Conservation (phyloP, 805 yeast genomes). For the Dipodascus albidus region DNA sequence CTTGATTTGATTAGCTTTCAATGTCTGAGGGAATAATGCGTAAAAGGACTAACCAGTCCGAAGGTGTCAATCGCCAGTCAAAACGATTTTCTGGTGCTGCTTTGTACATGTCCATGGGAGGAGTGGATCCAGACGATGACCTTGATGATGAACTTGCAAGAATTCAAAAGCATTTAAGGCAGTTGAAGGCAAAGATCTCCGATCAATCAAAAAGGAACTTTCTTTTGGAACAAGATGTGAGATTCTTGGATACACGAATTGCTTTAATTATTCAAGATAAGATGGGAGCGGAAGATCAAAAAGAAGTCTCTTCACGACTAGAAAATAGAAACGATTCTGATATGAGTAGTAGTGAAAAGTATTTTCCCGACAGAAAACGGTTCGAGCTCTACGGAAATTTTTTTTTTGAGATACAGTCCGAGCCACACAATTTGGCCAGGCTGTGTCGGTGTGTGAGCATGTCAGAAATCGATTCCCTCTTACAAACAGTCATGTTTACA, state of each 20-base stretch:
- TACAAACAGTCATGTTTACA: slow-evolving; percentile 31
- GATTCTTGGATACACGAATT: slow-evolving; percentile 28
- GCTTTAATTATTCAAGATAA: slow-evolving; percentile 29
- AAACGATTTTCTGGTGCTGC: slow-evolving; percentile 27
- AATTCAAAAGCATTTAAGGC: slow-evolving; percentile 22
- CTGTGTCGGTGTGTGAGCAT: slow-evolving; percentile 24
- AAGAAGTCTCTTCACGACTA: slow-evolving; percentile 24
- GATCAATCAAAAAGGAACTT: slow-evolving; percentile 27
- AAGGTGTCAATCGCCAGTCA: slow-evolving; percentile 17
- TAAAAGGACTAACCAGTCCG: not conserved
- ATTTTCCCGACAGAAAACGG: slow-evolving; percentile 22
- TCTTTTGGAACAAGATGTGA: slow-evolving; percentile 27
- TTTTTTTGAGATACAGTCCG: slow-evolving; percentile 27
- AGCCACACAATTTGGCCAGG: slow-evolving; percentile 27
- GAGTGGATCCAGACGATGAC: slow-evolving; percentile 25
- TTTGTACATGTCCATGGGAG: slow-evolving; percentile 25
- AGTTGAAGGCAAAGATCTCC: slow-evolving; percentile 25
- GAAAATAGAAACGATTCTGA: slow-evolving; percentile 12
- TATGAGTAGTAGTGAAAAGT: slow-evolving; percentile 14
- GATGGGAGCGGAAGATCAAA: slow-evolving; percentile 27
- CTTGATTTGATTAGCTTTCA: not conserved
- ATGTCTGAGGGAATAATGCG: not conserved
- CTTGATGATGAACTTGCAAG: slow-evolving; percentile 25
- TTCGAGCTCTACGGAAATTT: slow-evolving; percentile 25
- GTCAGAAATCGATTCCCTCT: slow-evolving; percentile 27